phyloP scores from a whole-genome alignment of 495 filamentous ascomycete species.

The Annulohypoxylon maeteangense region DNA sequence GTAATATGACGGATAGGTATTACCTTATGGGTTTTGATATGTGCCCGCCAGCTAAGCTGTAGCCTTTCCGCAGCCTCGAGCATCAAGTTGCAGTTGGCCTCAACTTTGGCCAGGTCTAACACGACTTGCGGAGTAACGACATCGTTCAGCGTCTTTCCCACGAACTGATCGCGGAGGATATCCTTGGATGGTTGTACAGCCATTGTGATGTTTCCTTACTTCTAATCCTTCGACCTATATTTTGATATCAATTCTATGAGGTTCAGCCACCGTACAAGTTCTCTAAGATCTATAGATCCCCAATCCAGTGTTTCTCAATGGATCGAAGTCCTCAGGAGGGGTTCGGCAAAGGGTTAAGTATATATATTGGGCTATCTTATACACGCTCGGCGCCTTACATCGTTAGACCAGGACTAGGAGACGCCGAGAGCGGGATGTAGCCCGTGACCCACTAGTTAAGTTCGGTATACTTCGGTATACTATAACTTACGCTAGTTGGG shows the following conservation, averaged over 20 bases:
- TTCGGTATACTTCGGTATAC: constrained; percentile 34
- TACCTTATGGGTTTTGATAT: constrained; percentile 91
- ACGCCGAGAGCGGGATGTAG: constrained; percentile 30
- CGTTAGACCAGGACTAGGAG: neutral
- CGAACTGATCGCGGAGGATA: constrained; percentile 59
- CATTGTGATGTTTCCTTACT: constrained; percentile 24
- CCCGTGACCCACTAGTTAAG: constrained; percentile 32
- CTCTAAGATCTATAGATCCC: neutral
- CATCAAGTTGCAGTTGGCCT: constrained; percentile 79
- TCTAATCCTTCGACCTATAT: neutral
- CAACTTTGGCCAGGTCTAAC: constrained; percentile 73
- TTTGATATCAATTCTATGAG: neutral
- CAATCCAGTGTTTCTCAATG: neutral
- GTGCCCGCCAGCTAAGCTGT: constrained; percentile 76
- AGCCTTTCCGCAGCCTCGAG: constrained; percentile 68
- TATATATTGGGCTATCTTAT: constrained; percentile 19
- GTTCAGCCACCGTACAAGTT: neutral
- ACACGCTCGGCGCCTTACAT: constrained; percentile 22
- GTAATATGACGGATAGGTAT: neutral
- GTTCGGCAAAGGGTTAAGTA: neutral
- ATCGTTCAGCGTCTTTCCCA: constrained; percentile 69
- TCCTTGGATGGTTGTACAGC: constrained; percentile 51
- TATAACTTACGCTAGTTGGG: constrained; percentile 38
- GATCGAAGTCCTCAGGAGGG: neutral
- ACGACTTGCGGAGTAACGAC: constrained; percentile 75